Conservation (phyloP, 805 yeast species). For the Starmera pachycereana region DNA sequence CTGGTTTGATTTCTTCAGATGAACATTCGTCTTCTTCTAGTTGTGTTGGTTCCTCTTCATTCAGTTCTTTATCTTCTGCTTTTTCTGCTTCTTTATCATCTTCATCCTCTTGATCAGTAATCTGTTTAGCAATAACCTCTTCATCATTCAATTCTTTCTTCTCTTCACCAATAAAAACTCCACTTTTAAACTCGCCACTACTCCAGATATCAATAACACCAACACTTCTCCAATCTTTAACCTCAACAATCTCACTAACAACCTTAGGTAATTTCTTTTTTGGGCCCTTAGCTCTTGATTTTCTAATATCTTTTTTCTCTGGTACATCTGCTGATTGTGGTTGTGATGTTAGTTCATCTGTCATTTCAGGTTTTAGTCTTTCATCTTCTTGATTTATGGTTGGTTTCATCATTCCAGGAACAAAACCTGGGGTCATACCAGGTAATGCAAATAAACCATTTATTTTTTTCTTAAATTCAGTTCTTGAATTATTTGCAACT, state of each 20-base stretch:
- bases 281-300: conserved; percentile 61
- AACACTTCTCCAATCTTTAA: conserved; percentile 16
- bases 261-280: conserved; percentile 53
- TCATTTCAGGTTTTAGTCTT: conserved; percentile 2
- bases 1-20: neutral
- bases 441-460: conserved; percentile 54
- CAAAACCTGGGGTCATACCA: conserved; percentile 25
- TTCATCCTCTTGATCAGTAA: neutral
- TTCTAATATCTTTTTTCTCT: conserved; percentile 25
- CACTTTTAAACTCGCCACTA: conserved; percentile 5
- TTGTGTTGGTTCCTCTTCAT: neutral
- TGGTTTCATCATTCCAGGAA: conserved; percentile 21
- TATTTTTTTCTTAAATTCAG: conserved; percentile 46
- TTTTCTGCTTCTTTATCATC: neutral
- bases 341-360: neutral
- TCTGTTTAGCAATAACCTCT: neutral
- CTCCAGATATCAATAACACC: conserved; percentile 13
- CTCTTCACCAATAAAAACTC: neutral
- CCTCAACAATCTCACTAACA: conserved; percentile 23
- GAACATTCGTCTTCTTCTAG: neutral
- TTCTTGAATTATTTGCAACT: conserved; percentile 10
- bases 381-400: conserved; percentile 3
- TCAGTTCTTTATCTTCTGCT: conserved; percentile 2
- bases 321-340: conserved; percentile 1
- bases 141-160: neutral